These are phyloP conservation scores for Smallanthus sonchifolius DNA, from an alignment of 129 eudicot genomes.

Conservation along the genomic window DNA sequence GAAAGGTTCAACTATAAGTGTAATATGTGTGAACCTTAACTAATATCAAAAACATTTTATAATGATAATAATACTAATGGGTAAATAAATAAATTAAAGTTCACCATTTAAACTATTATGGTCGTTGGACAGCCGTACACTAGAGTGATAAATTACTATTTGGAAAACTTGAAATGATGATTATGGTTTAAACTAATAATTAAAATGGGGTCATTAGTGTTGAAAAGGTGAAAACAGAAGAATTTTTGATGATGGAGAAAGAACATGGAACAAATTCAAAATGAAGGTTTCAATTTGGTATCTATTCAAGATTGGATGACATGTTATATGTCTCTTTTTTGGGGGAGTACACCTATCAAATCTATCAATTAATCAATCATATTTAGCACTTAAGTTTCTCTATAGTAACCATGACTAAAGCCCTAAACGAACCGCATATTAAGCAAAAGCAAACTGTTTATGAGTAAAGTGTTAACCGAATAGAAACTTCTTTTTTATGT, in stretches of 20 bases:
- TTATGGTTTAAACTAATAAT: slow-evolving; percentile 13
- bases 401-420: neutral
- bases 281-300: slow-evolving; percentile 28
- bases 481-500: neutral
- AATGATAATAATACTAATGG: neutral
- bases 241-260: slow-evolving; percentile 14
- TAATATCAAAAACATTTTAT: neutral
- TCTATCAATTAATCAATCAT: slow-evolving; percentile 8
- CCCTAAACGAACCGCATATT: neutral
- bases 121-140: slow-evolving; percentile 12
- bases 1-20: neutral
- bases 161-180: slow-evolving; percentile 7
- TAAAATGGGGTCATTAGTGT: slow-evolving; percentile 12
- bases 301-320: slow-evolving; percentile 26
- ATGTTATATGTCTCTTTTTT: slow-evolving; percentile 32
- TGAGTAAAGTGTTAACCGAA: neutral
- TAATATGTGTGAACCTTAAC: neutral
- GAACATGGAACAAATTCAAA: slow-evolving; percentile 22
- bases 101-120: neutral
- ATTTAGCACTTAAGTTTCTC: neutral
- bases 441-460: neutral
- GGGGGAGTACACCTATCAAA: slow-evolving; percentile 13
- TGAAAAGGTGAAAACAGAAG: slow-evolving; percentile 21
- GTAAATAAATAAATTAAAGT: neutral
- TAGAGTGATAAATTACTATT: slow-evolving; percentile 3